A percentile compares a stretch with the other conserved stretches of the same genome.
Conservation (phyloP, 2,329 filamentous ascomycete genomes). For the Diaporthe destruens region DNA sequence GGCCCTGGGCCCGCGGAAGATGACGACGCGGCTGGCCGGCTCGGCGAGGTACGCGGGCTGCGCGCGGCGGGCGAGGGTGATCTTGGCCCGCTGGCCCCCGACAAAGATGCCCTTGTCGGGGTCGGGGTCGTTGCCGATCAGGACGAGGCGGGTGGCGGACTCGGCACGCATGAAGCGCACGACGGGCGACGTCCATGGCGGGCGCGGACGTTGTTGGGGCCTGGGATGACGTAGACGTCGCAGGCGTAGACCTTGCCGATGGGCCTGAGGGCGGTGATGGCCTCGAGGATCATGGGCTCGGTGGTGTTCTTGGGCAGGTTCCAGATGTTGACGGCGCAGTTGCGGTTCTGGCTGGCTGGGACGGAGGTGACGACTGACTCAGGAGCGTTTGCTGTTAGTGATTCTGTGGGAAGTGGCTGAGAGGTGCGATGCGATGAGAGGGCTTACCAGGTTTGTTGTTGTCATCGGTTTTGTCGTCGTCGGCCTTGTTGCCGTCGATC, state of each 20-base stretch:
- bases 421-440: neutral
- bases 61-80: neutral
- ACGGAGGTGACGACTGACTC: neutral
- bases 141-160: constrained; percentile 19
- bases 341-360: neutral
- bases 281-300: constrained; percentile 7
- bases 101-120: constrained; percentile 4
- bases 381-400: neutral
- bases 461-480: neutral
- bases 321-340: constrained; percentile 26
- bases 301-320: constrained; percentile 10
- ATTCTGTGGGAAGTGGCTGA: neutral
- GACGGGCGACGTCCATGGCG: constrained; percentile 22
- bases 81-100: neutral
- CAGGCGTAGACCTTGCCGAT: constrained; percentile 25
- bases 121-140: constrained; percentile 1
- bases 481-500: neutral
- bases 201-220: neutral
- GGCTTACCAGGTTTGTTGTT: neutral
- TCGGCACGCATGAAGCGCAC: constrained; percentile 26
- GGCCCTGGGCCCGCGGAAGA: constrained; percentile 16
- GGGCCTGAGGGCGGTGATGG: constrained; percentile 20
- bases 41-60: constrained; percentile 3
- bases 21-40: constrained; percentile 11
- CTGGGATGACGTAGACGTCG: constrained; percentile 22